Conservation (phyloP, 768 basidiomycete species). For the Lepiota brunneoincarnata region DNA sequence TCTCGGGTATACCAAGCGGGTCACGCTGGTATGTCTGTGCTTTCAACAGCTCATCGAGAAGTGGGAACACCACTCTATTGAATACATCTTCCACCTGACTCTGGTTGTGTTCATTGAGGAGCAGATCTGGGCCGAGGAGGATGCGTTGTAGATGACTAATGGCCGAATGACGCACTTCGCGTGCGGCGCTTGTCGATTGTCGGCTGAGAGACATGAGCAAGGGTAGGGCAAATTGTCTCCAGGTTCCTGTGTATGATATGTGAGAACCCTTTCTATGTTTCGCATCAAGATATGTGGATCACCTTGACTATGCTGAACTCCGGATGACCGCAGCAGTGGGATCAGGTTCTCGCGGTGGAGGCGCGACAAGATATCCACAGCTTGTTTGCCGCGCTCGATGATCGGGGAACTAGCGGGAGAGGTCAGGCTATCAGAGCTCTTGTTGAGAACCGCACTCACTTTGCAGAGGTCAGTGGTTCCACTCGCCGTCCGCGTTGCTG, state of each 20-base stretch:
- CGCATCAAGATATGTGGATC: not conserved
- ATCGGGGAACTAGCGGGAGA: slow-evolving; percentile 58
- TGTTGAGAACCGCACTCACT: slow-evolving; percentile 33
- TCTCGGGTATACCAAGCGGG: slow-evolving; percentile 87
- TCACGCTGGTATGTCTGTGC: slow-evolving; percentile 78
- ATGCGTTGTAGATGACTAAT: slow-evolving; percentile 82
- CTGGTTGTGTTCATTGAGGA: slow-evolving; percentile 56
- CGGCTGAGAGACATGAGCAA: slow-evolving; percentile 69
- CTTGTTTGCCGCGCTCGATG: slow-evolving; percentile 77
- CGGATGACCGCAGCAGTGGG: slow-evolving; percentile 49
- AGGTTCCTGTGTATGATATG: slow-evolving; percentile 41
- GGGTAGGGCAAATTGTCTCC: slow-evolving; percentile 77
- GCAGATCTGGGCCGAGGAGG: slow-evolving; percentile 72
- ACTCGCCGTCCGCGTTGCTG: slow-evolving; percentile 50
- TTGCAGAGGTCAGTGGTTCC: slow-evolving; percentile 47
- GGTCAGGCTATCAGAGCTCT: slow-evolving; percentile 8
- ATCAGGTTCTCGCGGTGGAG: slow-evolving; percentile 62
- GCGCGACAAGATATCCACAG: slow-evolving; percentile 77
- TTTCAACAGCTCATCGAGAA: slow-evolving; percentile 87
- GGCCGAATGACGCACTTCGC: slow-evolving; percentile 82
- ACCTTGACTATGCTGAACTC: slow-evolving; percentile 43
- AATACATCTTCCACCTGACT: slow-evolving; percentile 79
- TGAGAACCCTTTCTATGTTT: not conserved
- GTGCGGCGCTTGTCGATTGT: slow-evolving; percentile 79
- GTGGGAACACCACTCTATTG: slow-evolving; percentile 85